Evolutionary conservation across 768 basidiomycete species (phyloP), one percentile per base, ranked within the genome.

Genomic region (Mycena rebaudengoi): DNA sequence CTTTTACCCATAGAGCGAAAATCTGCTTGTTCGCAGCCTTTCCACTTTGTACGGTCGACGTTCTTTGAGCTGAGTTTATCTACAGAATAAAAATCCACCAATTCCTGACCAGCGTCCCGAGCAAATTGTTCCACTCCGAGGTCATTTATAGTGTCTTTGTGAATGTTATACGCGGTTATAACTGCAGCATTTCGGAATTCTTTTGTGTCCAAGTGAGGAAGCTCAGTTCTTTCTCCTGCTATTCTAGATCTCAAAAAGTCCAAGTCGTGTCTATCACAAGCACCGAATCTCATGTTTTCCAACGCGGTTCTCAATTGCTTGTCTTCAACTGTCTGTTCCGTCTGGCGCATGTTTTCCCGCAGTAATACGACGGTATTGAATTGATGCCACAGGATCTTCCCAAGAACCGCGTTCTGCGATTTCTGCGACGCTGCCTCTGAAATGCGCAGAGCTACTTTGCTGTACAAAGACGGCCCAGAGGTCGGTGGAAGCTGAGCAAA

Each of bases 201-300:
- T 11, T 65, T 41, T 3, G 56, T 44, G 26, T 43, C 39, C 14
- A 75, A 23, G 40, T 35, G 48, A 4, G 65, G 57, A 26, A 49
- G 51, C 14, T 59, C 61, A 4, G 58, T 48, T 16, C 20, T 8
- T 1, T 44, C 35, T 18, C 72, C 63, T 7, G 73, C 62, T 1
- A 79, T 57, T 8, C 69, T 14, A 7, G 71, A 70, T 14, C 62
- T 29, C 4, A 83, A 58, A 62, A 82, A 79, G 2, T 21, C 35
- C 18, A 83, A 65, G 61, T 84, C 81, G 29, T 70, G 75, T 1
- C 20, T 7, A 3, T 77, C 81, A 66, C 81, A 83, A 0, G 74
- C 64, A 20, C 72, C 73, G 60, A 80, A 82, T 32, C 75, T 39
- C 80, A 81, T 76, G 64, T 81, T 79, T 30, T 74, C 73, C 0